A percentile compares a stretch with the other conserved stretches of the same genome.
phyloP scores from a whole-genome alignment of 345 rosid species.

The Reutealis trisperma region DNA sequence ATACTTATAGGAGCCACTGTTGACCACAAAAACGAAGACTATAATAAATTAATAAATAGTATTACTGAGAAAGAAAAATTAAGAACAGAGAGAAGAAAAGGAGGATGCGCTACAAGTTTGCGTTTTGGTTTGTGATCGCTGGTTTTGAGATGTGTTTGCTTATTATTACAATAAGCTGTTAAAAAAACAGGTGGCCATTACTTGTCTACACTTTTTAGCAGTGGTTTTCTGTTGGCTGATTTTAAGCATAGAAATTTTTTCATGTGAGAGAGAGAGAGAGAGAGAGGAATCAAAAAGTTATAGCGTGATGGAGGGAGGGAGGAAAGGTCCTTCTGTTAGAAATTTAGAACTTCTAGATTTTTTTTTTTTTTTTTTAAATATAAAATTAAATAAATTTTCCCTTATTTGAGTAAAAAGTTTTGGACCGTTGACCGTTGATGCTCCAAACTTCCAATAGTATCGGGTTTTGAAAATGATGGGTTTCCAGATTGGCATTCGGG shows the following conservation, averaged over 20 bases:
- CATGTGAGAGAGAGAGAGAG: neutral
- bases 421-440: too few species aligned
- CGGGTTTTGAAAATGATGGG: too few species aligned
- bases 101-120: neutral
- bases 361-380: neutral
- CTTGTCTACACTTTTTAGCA: conserved; percentile 7
- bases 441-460: too few species aligned
- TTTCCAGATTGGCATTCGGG: too few species aligned
- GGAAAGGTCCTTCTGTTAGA: neutral
- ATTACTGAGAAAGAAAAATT: too few species aligned
- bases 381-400: neutral
- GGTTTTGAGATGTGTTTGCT: neutral
- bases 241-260: too few species aligned
- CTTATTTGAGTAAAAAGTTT: too few species aligned
- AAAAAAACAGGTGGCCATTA: conserved; percentile 16
- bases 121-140: neutral
- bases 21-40: conserved; percentile 25
- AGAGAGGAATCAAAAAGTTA: neutral
- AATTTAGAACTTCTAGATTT: neutral
- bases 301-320: too few species aligned
- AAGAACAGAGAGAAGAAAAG: neutral
- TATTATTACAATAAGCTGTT: neutral
- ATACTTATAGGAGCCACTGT: conserved; percentile 40
- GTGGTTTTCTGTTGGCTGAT: neutral
- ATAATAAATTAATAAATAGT: neutral